These are phyloP conservation scores for Albizia julibrissin DNA, from an alignment of 306 rosid genomes.

Conservation along the genomic window DNA sequence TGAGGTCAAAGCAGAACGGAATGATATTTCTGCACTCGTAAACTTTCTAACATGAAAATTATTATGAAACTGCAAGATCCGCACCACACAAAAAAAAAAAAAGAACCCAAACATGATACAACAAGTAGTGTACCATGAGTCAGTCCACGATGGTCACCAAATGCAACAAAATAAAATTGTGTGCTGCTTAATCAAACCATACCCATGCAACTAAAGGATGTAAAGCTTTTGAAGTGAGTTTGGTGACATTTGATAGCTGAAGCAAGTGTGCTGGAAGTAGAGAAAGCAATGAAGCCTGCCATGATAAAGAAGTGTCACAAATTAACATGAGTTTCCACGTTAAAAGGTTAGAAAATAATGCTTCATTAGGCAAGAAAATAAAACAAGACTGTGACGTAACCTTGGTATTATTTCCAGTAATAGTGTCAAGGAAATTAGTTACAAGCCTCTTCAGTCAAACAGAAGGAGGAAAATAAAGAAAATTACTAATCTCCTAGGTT, in stretches of 20 bases:
- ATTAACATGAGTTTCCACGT: conserved; percentile 24
- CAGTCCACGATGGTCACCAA: conserved; percentile 18
- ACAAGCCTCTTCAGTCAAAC: not conserved
- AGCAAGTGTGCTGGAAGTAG: conserved; percentile 74
- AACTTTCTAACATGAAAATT: conserved; percentile 64
- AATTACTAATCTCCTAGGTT: not conserved
- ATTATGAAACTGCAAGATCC: conserved; percentile 68
- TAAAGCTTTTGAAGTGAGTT: conserved; percentile 59
- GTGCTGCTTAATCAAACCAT: conserved; percentile 41
- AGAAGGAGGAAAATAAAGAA: not conserved
- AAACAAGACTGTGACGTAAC: not conserved
- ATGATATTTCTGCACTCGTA: conserved; percentile 41
- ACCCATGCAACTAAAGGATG: conserved; percentile 79
- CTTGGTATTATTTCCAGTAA: not conserved
- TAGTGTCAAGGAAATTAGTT: not conserved
- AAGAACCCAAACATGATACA: conserved; percentile 32
- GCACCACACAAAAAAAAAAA: conserved; percentile 2
- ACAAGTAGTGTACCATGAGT: conserved; percentile 16
- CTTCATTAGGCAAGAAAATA: not conserved
- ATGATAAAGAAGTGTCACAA: conserved; percentile 40
- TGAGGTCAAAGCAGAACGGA: conserved; percentile 44
- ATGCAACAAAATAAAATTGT: conserved; percentile 26
- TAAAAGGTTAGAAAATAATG: conserved; percentile 8
- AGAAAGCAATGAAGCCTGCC: conserved; percentile 91
- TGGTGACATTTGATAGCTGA: conserved; percentile 51